Base-by-base conservation (phyloP, 2,329 filamentous ascomycete genomes). In the Parascedosporium putredinis region DNA sequence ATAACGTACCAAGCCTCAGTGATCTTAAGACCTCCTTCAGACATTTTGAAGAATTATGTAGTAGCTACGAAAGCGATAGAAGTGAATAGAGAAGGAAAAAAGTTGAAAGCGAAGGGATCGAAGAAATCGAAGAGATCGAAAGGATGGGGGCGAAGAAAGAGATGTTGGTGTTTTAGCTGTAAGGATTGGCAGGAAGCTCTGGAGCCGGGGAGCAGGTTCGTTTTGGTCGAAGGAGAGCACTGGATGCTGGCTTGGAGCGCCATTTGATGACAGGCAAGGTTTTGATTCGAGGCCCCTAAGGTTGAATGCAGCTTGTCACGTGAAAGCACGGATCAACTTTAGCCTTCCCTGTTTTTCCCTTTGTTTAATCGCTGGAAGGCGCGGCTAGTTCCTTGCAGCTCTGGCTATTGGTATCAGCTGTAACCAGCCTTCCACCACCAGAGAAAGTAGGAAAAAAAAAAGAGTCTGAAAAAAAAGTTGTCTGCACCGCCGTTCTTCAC, bases 1-100 rank as follows among this genome's bases (percentile, higher is more conserved):
- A 33, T 12, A 65, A 81, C 84, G 73, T 78, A 93, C 87, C 87
- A 93, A 68, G 84, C 78, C 75, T 90, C 86, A 63, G 84, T 74
- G 34, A 43, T 42, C 36, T 22, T 49, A 5, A 40, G 36, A 40
- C n/a, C 36, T n/a, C 36, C 36, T 34, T 49, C 36, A 67, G 81
- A 71, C 86, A 93, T 91, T 64, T 72, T 84, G 75, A 55, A 63
- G 23, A 18, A 25, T 49, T 42, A 40, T 27, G n/a, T 14, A 64
- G 64, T 64, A 56, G 58, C 64, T 53, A 49, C 58, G 54, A 55
- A 58, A 51, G 54, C 33, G 47, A 51, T 52, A 49, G 33, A 51
- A 54, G 54, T 45, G 50, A 52, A 49, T 46, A 54, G 51, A 50
- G 50, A 50, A 16, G 25, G 45, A n/a, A 48, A 25, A 33, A 33